Evolutionary conservation across 2,329 filamentous ascomycete genomes (phyloP).

Genomic region (Colletotrichum cereale): DNA sequence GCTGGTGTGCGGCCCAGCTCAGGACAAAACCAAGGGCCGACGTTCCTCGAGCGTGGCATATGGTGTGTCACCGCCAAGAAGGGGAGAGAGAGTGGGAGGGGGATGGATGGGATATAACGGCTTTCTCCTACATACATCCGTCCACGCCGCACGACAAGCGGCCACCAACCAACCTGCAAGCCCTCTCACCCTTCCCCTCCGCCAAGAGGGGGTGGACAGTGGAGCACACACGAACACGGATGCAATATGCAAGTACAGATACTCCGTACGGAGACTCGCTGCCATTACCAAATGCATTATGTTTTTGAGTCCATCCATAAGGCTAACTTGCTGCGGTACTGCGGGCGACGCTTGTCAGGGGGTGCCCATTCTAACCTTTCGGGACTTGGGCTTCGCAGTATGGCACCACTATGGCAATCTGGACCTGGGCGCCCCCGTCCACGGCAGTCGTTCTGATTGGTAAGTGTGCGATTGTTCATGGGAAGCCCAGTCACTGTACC

Average conservation of each 20-base stretch:
- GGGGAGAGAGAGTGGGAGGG: conserved; percentile 9
- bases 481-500: conserved; percentile 22
- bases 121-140: conserved; percentile 25
- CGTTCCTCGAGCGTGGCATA: conserved; percentile 13
- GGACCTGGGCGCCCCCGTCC: conserved; percentile 27
- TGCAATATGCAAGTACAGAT: neutral
- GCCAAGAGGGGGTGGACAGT: neutral
- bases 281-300: conserved; percentile 34
- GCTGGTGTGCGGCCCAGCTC: conserved; percentile 27
- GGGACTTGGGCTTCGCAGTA: conserved; percentile 35
- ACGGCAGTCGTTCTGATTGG: conserved; percentile 37
- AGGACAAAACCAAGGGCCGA: conserved; percentile 20
- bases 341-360: conserved; percentile 32
- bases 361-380: conserved; percentile 22
- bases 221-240: neutral
- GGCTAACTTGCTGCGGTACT: conserved; percentile 38
- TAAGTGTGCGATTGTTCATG: conserved; percentile 27
- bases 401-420: conserved; percentile 37
- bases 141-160: conserved; percentile 27
- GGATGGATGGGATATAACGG: conserved; percentile 20
- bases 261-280: conserved; percentile 1
- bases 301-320: conserved; percentile 26
- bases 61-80: conserved; percentile 13
- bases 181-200: conserved; percentile 19
- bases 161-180: conserved; percentile 7